Base-by-base conservation (phyloP, 2,329 filamentous ascomycete species). In the Lecanicillium sp. region DNA sequence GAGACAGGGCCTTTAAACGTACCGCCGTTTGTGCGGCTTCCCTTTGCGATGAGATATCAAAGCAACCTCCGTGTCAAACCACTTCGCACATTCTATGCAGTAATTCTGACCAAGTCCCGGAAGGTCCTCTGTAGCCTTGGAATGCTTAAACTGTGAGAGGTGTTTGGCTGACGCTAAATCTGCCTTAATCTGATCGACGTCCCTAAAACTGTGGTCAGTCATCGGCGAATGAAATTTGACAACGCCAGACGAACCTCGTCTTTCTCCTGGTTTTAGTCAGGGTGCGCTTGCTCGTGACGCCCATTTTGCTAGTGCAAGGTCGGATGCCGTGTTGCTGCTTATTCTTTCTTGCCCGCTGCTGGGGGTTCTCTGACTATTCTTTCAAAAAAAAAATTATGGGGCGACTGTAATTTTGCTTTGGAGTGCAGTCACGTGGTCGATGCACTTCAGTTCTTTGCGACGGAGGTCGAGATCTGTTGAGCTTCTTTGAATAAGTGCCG, bases 31-130 rank as follows among this genome's bases (percentile, higher is more conserved):
- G 65, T 98, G 92, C 47, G 86, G 87, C 66, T 96, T 98, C 51
- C 87, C 87, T 60, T 84, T 87, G 41, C 72, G 71, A 64, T 98
- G 92, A 19, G 77, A 71, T 27, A 73, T 69, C 42, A 94, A 68
- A 51, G 86, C 94, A 51, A 74, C 62, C 49, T 92, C 84, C 36
- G 80, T 84, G 60, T 97, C 90, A 60, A 94, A 97, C 83, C 87
- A 97, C 67, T 94, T 97, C 46, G 92, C 84, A 61, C 92, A 98
- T 62, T 95, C 85, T 13, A 84, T 71, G 61, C 92, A 98, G 63
- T 96, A 97, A 59, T 81, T 81, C 51, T 79, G 73, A 18, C 92
- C 92, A 35, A 96, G 71, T 0, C 81, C 90, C 3, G 92, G 92
- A 27, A 96, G 72, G 54, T 97, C 92, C 57, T 97, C 90, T 17